phyloP scores from a whole-genome alignment of 1,284 basidiomycete species.

The Somion occarium region DNA sequence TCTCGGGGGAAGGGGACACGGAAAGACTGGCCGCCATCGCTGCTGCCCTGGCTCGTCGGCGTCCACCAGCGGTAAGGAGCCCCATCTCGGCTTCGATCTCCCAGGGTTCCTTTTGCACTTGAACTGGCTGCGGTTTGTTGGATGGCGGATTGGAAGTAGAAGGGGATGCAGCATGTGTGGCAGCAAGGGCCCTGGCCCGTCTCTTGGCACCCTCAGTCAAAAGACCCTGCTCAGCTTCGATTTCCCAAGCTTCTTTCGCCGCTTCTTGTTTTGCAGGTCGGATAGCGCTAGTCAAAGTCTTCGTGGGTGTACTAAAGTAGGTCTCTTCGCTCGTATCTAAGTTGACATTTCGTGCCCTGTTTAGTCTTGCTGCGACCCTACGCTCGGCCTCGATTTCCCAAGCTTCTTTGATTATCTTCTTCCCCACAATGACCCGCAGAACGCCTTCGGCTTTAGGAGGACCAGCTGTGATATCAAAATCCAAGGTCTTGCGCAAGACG shows the following conservation, averaged over 20 bases:
- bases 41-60: conserved; percentile 58
- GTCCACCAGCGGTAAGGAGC: conserved; percentile 64
- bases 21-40: conserved; percentile 27
- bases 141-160: conserved; percentile 12
- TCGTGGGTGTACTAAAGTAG: neutral
- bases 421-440: conserved; percentile 59
- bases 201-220: conserved; percentile 30
- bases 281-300: neutral
- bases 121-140: conserved; percentile 15
- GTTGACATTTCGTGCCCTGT: conserved; percentile 8
- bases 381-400: conserved; percentile 75
- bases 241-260: conserved; percentile 33
- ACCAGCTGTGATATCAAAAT: conserved; percentile 48
- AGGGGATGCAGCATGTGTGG: conserved; percentile 13
- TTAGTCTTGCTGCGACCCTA: conserved; percentile 31
- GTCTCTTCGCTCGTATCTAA: neutral
- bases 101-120: conserved; percentile 61
- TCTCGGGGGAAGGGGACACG: conserved; percentile 1
- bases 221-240: conserved; percentile 32
- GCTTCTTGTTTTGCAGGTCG: neutral
- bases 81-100: conserved; percentile 75
- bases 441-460: conserved; percentile 48
- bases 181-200: conserved; percentile 24
- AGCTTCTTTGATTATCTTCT: conserved; percentile 60
- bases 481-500: conserved; percentile 38